Percentiles rank a stretch among this genome's conserved stretches.
Evolutionary conservation across 148 eudicot genomes (phyloP).

Genomic region (Polygonum aviculare): DNA sequence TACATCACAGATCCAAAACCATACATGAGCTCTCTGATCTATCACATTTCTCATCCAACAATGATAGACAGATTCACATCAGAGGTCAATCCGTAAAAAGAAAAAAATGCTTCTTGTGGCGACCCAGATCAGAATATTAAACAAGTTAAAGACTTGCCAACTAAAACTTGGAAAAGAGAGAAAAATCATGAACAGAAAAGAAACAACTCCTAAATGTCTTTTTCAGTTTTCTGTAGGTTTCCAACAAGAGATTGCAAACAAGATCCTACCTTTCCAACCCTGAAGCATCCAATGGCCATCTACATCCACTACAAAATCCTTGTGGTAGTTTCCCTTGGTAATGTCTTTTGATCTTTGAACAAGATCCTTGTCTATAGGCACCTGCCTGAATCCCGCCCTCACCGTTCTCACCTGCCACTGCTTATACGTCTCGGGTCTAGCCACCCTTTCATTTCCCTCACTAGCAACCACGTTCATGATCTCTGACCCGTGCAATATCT

Average conservation of each 20-base stretch:
- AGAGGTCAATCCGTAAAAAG: neutral
- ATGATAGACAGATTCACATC: neutral
- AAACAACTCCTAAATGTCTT: neutral
- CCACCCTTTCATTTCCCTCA: slow-evolving; percentile 41
- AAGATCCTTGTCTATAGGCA: slow-evolving; percentile 26
- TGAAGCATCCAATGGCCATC: slow-evolving; percentile 45
- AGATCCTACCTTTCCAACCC: slow-evolving; percentile 58
- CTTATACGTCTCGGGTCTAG: slow-evolving; percentile 50
- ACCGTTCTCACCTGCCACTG: slow-evolving; percentile 41
- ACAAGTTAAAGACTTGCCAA: neutral
- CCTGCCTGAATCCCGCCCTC: slow-evolving; percentile 40
- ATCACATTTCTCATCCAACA: too few relatives aligned
- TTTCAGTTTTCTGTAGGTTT: slow-evolving; percentile 15
- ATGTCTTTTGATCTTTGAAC: slow-evolving; percentile 24
- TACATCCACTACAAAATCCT: slow-evolving; percentile 48
- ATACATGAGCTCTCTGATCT: neutral
- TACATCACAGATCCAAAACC: neutral
- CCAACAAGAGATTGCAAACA: slow-evolving; percentile 40
- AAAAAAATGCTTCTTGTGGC: too few relatives aligned
- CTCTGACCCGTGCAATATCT: slow-evolving; percentile 31
- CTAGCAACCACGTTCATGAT: slow-evolving; percentile 42
- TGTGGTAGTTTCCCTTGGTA: slow-evolving; percentile 35
- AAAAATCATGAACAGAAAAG: neutral
- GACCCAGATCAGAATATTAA: too few relatives aligned
- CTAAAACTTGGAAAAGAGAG: neutral